Evolutionary conservation across 2,329 filamentous ascomycete genomes (phyloP).

Genomic region (Emericellopsis atlantica): DNA sequence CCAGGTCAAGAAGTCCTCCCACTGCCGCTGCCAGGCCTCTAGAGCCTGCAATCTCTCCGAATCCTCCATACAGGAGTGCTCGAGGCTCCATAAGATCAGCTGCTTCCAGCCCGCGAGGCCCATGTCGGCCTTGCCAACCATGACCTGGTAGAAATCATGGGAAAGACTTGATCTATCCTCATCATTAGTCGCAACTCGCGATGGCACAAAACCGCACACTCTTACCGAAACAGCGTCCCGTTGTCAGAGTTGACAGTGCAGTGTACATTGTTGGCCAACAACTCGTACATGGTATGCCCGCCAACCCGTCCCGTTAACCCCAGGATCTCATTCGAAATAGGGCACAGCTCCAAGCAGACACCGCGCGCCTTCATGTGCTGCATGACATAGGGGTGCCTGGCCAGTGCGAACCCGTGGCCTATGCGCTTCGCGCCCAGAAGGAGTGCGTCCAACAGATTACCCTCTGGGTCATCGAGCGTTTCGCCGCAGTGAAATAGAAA

Average conservation of each 20-base stretch:
- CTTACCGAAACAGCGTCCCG: constrained; percentile 56
- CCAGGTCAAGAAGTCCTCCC: constrained; percentile 44
- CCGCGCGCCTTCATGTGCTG: constrained; percentile 48
- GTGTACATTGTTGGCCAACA: constrained; percentile 60
- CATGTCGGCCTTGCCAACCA: constrained; percentile 57
- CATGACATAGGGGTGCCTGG: constrained; percentile 55
- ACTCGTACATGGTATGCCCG: constrained; percentile 53
- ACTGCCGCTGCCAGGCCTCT: constrained; percentile 37
- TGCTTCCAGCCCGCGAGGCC: constrained; percentile 60
- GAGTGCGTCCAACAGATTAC: constrained; percentile 57
- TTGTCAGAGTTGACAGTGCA: constrained; percentile 69
- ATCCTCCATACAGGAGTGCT: constrained; percentile 41
- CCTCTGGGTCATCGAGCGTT: constrained; percentile 54
- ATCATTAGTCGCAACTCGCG: neutral
- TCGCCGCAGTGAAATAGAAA: constrained; percentile 71
- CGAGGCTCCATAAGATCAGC: constrained; percentile 48
- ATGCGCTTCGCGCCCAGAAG: constrained; percentile 55
- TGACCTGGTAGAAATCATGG: constrained; percentile 67
- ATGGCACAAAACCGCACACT: neutral
- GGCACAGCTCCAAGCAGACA: constrained; percentile 64
- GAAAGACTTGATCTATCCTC: constrained; percentile 50
- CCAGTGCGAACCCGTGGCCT: constrained; percentile 59
- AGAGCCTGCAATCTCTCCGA: constrained; percentile 23
- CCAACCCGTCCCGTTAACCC: constrained; percentile 53
- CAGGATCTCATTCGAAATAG: constrained; percentile 65